Evolutionary conservation across 352 stramenopile genomes (phyloP), one percentile per base, ranked within the genome.

Genomic region (Phytophthora kernoviae): DNA sequence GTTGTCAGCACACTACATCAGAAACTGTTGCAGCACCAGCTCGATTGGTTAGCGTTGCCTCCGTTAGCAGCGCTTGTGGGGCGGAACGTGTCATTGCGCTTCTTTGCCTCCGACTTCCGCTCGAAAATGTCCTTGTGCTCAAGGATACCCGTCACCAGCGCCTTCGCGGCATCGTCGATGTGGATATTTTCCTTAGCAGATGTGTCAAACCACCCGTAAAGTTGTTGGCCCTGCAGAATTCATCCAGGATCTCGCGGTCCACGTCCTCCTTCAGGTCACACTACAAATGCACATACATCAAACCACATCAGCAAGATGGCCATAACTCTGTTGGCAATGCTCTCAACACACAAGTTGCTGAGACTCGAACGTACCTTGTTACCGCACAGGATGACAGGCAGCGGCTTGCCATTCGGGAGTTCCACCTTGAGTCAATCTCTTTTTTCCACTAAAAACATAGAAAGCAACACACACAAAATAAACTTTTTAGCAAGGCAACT

Each of bases 151-250:
- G 67, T 79, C 33, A 97, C 84, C 20, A 97, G 72, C 34, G 85
- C 82, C 62, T 93, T 94, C 21, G 87, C 80, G 17, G 90, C 80
- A 47, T 96, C 84, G 33, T 97, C 87, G 33, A 98, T 96, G 69
- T 97, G 87, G 51, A 84, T 94, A 61, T 97, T 97, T 49, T 94
- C 84, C 59, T 98, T 98, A 6, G 92, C 92, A 7, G 92, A 98
- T 30, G 92, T 98, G 46, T 95, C 87, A 50, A 97, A 98, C 92
- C 92, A 98, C 22, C 90, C 5, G 85, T 81, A 69, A 98, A 98
- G 22, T 89, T 94, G 53, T 98, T 93, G 6, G 84, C 83, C 54
- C 91, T 76, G 62, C 88, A 97, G 49, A 97, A 97, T 15, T 83
- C 79, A 50, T 96, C 86, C 48, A 97, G 47, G 43, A 93, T 93